Evolutionary conservation across 2,329 filamentous ascomycete genomes (phyloP), one percentile per base, ranked within the genome.

Genomic region (Fusarium secorum): DNA sequence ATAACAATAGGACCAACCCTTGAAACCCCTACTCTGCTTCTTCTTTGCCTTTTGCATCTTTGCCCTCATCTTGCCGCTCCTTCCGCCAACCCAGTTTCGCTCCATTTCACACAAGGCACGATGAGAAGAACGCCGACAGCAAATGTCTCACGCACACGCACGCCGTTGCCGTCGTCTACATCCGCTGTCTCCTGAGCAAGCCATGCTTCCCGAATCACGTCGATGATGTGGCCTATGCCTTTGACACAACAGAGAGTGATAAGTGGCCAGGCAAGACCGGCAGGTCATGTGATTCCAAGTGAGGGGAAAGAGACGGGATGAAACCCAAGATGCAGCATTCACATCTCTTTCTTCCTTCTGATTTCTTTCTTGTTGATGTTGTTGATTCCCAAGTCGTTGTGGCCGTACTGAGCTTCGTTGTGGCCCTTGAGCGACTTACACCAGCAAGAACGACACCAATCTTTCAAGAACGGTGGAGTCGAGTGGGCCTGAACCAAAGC

Each of bases 301-400:
- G 77, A 78, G 77, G 77, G 78, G 77, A 78, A 79, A 59, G 64
- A 71, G 72, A 71, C 62, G 61, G 71, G 68, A 77, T 74, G 75
- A 73, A 73, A 74, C 75, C 66, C 62, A 66, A 64, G 61, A 66
- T 61, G 62, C 62, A 38, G 49, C 67, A 35, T 56, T 68, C 64
- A 57, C 33, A n/a, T 69, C 59, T 44, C 41, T 60, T 58, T 71
- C 59, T 67, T 35, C 24, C 53, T 66, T 60, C 39, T 36, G 46
- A 36, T 44, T 55, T 66, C 59, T 24, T 46, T 49, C 24, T 71
- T 42, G 35, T 65, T 51, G 48, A 33, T 53, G 45, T 61, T 39
- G 53, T 63, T 51, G 42, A 54, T 58, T 60, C 54, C 44, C 45
- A 28, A 44, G 22, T 30, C 48, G 42, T 39, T 57, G 38, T 26